These are phyloP conservation scores for Halophytophthora batemanensis DNA, from an alignment of 352 stramenopile species.

Conservation along the genomic window DNA sequence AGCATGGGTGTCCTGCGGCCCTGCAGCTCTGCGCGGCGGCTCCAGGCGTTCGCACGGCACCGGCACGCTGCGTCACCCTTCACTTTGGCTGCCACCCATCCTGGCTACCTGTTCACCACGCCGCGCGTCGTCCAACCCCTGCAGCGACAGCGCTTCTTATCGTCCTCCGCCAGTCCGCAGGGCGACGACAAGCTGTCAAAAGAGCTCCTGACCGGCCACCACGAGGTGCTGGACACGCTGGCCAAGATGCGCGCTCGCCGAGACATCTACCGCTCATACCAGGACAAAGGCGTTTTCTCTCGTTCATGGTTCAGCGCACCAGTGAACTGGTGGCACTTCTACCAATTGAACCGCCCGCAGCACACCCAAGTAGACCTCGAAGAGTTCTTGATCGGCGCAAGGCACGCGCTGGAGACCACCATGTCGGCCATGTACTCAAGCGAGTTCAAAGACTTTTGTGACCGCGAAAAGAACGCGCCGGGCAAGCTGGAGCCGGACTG, in stretches of 20 bases:
- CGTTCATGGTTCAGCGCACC: slow-evolving; percentile 15
- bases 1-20: no score
- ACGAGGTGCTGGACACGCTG: slow-evolving; percentile 18
- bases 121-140: no score
- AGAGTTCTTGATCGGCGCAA: slow-evolving; percentile 30
- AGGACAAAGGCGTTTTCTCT: slow-evolving; percentile 15
- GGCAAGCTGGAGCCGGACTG: slow-evolving; percentile 19
- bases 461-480: slow-evolving; percentile 8
- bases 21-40: no score
- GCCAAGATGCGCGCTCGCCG: slow-evolving; percentile 12
- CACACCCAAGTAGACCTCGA: slow-evolving; percentile 22
- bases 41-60: no score
- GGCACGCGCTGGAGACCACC: slow-evolving; percentile 20
- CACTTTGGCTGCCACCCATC: no score
- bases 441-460: slow-evolving; percentile 24
- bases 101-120: no score
- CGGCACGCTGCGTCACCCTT: no score
- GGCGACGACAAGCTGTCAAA: no score
- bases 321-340: slow-evolving; percentile 26
- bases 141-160: no score
- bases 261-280: slow-evolving; percentile 15
- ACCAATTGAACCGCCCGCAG: slow-evolving; percentile 28
- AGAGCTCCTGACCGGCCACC: no score
- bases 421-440: slow-evolving; percentile 29
- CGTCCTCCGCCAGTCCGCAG: no score